Percentiles rank a stretch among this genome's conserved stretches.
Evolutionary conservation across 805 yeast genomes (phyloP).

Genomic region (Lipomyces orientalis): DNA sequence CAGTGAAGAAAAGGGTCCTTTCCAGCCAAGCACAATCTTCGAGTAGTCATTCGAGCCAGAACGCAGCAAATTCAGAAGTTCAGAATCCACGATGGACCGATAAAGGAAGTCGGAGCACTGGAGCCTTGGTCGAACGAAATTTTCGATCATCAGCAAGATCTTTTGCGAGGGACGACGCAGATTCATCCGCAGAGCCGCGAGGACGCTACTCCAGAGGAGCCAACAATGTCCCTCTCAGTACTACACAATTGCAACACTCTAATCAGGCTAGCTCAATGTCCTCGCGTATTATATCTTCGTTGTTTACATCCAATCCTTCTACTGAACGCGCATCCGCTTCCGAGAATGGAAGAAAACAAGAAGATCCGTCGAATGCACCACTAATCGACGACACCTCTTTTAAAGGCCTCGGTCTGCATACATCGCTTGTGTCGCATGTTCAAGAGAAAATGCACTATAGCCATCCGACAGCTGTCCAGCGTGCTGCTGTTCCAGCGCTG

Average conservation of each 20-base stretch:
- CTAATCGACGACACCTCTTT: conserved; percentile 68
- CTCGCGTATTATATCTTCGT: conserved; percentile 63
- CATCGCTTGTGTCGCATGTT: conserved; percentile 59
- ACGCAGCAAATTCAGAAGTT: background rate
- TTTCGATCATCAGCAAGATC: background rate
- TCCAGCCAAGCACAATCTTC: background rate
- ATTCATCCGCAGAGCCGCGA: background rate
- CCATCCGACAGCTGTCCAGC: conserved; percentile 85
- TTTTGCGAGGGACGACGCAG: background rate
- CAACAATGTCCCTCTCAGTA: background rate
- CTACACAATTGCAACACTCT: background rate
- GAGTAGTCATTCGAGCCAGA: conserved; percentile 7
- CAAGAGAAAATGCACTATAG: conserved; percentile 55
- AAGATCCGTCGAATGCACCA: conserved; percentile 86
- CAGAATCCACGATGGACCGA: background rate
- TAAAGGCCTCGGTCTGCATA: conserved; percentile 70
- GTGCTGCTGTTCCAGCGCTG: conserved; percentile 72
- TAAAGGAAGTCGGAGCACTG: conserved; percentile 29
- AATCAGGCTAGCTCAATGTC: background rate
- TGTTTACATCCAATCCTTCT: conserved; percentile 73
- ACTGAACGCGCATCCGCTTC: conserved; percentile 43
- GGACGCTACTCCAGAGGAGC: background rate
- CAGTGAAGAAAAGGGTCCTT: conserved; percentile 12
- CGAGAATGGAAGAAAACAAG: conserved; percentile 29
- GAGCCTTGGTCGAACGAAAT: conserved; percentile 12